Percentiles rank a stretch among this genome's conserved stretches.
These are phyloP conservation scores for Paramecium bursaria DNA, from an alignment of 73 alveolate species.

Conservation along the genomic window DNA sequence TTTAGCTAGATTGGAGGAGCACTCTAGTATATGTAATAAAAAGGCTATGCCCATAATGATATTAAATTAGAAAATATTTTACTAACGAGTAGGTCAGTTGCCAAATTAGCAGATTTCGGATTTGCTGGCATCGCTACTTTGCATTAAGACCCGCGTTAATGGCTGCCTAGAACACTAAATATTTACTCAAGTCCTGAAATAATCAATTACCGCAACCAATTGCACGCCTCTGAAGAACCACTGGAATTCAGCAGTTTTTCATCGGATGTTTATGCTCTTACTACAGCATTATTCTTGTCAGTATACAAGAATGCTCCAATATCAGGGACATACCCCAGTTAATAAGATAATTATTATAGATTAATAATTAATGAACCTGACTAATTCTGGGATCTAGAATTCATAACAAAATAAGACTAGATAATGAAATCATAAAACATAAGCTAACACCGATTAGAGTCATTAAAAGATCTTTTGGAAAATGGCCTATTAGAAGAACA, in stretches of 20 bases:
- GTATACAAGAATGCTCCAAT: slow-evolving; percentile 49
- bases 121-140: slow-evolving; percentile 11
- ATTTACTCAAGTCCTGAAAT: slow-evolving; percentile 51
- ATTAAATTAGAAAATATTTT: slow-evolving; percentile 45
- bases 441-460: not conserved
- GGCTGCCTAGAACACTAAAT: slow-evolving; percentile 42
- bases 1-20: slow-evolving; percentile 32
- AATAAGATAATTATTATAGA: slow-evolving; percentile 3
- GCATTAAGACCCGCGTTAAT: slow-evolving; percentile 4
- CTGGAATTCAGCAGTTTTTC: slow-evolving; percentile 2
- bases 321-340: slow-evolving; percentile 20
- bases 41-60: slow-evolving; percentile 46
- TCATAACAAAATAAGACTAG: slow-evolving; percentile 7
- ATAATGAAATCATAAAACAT: not conserved
- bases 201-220: not conserved
- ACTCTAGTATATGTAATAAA: slow-evolving; percentile 3
- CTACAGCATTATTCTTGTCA: slow-evolving; percentile 25
- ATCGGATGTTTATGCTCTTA: slow-evolving; percentile 45
- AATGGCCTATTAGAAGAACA: slow-evolving; percentile 49
- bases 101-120: slow-evolving; percentile 53
- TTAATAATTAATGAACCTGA: slow-evolving; percentile 43
- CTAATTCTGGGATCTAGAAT: slow-evolving; percentile 21
- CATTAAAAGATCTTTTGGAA: slow-evolving; percentile 21
- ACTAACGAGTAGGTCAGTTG: not conserved
- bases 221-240: not conserved